A percentile compares a stretch with the other conserved stretches of the same genome.
These are phyloP conservation scores for Neurospora pannonica DNA, from an alignment of 495 filamentous ascomycete genomes.

Conservation along the genomic window DNA sequence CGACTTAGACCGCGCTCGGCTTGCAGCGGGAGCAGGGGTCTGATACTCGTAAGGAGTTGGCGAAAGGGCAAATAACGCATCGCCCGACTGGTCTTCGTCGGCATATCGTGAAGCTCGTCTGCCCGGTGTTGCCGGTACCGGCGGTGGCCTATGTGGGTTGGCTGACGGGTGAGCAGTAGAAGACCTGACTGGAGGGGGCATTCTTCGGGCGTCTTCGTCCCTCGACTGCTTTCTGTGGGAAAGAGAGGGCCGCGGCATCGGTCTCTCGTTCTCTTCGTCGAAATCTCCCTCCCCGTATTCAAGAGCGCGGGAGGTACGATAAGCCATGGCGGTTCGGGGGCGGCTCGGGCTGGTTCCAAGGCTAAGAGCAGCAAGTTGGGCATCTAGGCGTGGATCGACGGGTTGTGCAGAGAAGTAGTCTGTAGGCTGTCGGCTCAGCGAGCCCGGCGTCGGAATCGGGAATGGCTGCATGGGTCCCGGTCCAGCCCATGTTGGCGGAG, in stretches of 20 bases:
- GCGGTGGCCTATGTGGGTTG: constrained; percentile 27
- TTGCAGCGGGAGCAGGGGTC: constrained; percentile 2
- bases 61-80: constrained; percentile 25
- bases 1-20: constrained; percentile 4
- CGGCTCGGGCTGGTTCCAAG: constrained; percentile 21
- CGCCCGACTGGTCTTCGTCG: constrained; percentile 24
- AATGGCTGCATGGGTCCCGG: constrained; percentile 4
- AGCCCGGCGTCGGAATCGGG: constrained; percentile 6
- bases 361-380: constrained; percentile 6
- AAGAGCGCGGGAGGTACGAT: constrained; percentile 19
- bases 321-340: constrained; percentile 36
- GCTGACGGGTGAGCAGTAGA: constrained; percentile 28
- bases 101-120: constrained; percentile 27
- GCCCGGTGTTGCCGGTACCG: constrained; percentile 17
- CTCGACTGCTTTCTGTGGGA: constrained; percentile 26
- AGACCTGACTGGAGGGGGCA: constrained; percentile 33
- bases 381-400: constrained; percentile 27
- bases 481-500: constrained; percentile 10
- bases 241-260: constrained; percentile 28
- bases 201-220: constrained; percentile 27
- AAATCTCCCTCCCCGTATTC: constrained; percentile 13
- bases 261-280: constrained; percentile 25
- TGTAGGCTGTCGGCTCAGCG: constrained; percentile 12
- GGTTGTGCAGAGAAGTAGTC: constrained; percentile 22
- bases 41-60: constrained; percentile 16